phyloP scores from a whole-genome alignment of 2,329 filamentous ascomycete genomes.

The Curvularia spicifera region DNA sequence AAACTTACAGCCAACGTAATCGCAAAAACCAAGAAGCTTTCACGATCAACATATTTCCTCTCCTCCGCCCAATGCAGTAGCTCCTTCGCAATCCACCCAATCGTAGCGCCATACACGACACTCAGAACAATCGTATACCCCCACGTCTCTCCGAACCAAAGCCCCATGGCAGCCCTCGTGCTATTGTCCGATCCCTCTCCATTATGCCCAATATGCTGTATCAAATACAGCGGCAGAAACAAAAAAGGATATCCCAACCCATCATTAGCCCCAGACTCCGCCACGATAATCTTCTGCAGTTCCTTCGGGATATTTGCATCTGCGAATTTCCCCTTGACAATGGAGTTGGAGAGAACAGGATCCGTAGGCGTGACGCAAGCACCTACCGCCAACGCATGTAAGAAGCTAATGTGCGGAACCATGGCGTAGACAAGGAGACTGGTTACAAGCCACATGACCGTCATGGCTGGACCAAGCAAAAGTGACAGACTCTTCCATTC shows the following conservation, averaged over 20 bases:
- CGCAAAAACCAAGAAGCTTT: slow-evolving; percentile 87
- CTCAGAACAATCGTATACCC: slow-evolving; percentile 82
- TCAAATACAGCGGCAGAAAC: slow-evolving; percentile 81
- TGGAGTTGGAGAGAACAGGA: slow-evolving; percentile 84
- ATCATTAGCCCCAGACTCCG: slow-evolving; percentile 86
- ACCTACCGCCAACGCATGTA: slow-evolving; percentile 80
- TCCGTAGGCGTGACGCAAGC: slow-evolving; percentile 94
- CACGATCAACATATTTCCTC: slow-evolving; percentile 79
- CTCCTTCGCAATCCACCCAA: slow-evolving; percentile 83
- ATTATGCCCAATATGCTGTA: slow-evolving; percentile 72
- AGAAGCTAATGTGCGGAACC: slow-evolving; percentile 72
- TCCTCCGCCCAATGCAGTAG: slow-evolving; percentile 84
- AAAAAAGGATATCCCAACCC: slow-evolving; percentile 88
- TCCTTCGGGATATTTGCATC: slow-evolving; percentile 86
- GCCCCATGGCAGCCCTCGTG: slow-evolving; percentile 69
- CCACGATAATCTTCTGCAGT: slow-evolving; percentile 71
- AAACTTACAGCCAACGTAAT: slow-evolving; percentile 75
- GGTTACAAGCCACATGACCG: slow-evolving; percentile 83
- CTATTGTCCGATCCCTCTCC: slow-evolving; percentile 59
- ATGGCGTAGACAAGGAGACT: slow-evolving; percentile 79
- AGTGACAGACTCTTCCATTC: slow-evolving; percentile 79
- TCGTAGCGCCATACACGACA: slow-evolving; percentile 74
- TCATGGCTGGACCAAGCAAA: slow-evolving; percentile 84
- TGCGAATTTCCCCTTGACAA: slow-evolving; percentile 92
- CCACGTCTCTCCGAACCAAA: slow-evolving; percentile 89